phyloP scores from a whole-genome alignment of 495 filamentous ascomycete genomes.

The Neurospora cerealis region DNA sequence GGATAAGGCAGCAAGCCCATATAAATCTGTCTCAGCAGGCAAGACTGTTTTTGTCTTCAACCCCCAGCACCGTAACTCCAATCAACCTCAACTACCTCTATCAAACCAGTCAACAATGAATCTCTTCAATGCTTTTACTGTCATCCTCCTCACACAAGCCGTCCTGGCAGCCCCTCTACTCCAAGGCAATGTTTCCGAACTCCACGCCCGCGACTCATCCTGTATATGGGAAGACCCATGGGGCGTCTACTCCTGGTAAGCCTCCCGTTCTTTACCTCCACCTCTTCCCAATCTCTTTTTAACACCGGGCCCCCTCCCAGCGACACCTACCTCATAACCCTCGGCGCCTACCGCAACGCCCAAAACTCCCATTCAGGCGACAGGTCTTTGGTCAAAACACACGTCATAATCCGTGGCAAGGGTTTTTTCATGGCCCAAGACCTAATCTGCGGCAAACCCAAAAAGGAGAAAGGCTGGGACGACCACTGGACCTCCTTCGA shows the following conservation, averaged over 20 bases:
- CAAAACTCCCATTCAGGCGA: background rate
- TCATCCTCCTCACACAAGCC: background rate
- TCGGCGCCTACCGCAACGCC: background rate
- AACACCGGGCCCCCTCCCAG: background rate
- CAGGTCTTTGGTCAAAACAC: background rate
- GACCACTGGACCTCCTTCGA: background rate
- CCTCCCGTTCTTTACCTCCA: background rate
- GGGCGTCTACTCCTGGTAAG: background rate
- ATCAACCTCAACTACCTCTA: background rate
- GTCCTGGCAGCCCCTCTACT: background rate
- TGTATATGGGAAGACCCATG: background rate
- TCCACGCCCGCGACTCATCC: background rate
- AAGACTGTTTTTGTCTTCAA: background rate
- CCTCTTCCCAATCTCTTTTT: background rate
- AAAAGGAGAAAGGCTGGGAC: background rate
- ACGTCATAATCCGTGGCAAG: background rate
- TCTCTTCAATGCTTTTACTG: background rate
- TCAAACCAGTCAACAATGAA: background rate
- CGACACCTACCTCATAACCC: background rate
- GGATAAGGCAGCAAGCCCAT: background rate
- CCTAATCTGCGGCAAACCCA: background rate
- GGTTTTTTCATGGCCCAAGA: background rate
- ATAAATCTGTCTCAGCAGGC: background rate
- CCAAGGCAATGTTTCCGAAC: background rate
- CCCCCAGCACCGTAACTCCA: background rate